Evolutionary conservation across 352 stramenopile genomes (phyloP).

Genomic region (Globisporangium takayamanum): DNA sequence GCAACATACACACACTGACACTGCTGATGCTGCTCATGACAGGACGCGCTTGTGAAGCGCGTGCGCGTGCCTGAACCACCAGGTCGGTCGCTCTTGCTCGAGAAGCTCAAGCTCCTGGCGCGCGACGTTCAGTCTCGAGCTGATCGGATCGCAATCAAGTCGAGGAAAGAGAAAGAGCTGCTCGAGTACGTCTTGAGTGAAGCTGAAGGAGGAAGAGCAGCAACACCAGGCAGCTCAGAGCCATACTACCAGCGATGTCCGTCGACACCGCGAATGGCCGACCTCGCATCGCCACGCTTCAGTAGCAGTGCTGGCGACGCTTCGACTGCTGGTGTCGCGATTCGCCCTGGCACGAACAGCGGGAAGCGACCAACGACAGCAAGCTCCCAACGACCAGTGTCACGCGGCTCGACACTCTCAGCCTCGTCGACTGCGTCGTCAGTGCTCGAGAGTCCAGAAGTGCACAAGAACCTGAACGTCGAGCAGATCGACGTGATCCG

Average conservation of each 20-base stretch:
- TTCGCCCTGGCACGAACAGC: conserved; percentile 51
- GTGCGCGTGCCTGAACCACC: conserved; percentile 51
- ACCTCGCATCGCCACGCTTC: conserved; percentile 18
- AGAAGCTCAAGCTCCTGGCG: conserved; percentile 68
- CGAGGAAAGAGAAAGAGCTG: conserved; percentile 47
- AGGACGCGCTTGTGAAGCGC: conserved; percentile 57
- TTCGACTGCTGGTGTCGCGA: conserved; percentile 7
- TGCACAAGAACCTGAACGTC: conserved; percentile 52
- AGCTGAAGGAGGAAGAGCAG: conserved; percentile 1
- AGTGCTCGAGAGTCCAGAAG: conserved; percentile 50
- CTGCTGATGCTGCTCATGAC: not conserved
- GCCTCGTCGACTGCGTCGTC: conserved; percentile 43
- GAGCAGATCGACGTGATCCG: conserved; percentile 69
- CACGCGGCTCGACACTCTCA: conserved; percentile 58
- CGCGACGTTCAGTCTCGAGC: conserved; percentile 23
- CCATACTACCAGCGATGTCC: conserved; percentile 10
- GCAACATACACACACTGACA: not conserved
- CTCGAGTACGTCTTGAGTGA: conserved; percentile 53
- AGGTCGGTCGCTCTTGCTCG: conserved; percentile 52
- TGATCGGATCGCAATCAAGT: conserved; percentile 14
- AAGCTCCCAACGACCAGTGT: conserved; percentile 46
- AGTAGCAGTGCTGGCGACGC: not conserved
- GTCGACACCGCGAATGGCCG: conserved; percentile 42
- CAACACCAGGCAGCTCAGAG: conserved; percentile 4
- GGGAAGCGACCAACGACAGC: conserved; percentile 31